Percentiles rank a stretch among this genome's conserved stretches.
phyloP scores from a whole-genome alignment of 1,139 yeast species.

The Kodamaea sp. region DNA sequence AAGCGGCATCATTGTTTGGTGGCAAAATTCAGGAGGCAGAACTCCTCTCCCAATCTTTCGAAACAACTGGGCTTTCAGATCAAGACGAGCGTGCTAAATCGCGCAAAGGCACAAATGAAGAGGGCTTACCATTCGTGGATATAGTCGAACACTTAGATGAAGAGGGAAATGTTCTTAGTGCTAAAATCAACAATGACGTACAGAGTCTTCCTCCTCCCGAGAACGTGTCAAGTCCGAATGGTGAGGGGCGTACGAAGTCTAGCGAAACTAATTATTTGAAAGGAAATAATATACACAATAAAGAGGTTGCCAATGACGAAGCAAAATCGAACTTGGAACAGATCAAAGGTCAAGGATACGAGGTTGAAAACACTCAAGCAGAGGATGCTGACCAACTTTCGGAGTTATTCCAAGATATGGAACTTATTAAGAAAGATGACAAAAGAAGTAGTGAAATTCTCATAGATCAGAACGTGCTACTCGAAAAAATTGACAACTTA shows the following conservation, averaged over 20 bases:
- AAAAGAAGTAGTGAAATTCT: neutral
- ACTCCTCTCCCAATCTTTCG: conserved; percentile 32
- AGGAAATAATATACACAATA: conserved; percentile 7
- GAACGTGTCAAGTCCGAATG: neutral
- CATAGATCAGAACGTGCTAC: conserved; percentile 22
- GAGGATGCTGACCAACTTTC: conserved; percentile 39
- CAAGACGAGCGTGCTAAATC: too few species aligned
- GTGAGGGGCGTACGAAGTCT: neutral
- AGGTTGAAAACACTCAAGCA: too few species aligned
- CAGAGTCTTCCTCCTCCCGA: neutral
- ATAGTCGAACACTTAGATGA: conserved; percentile 85
- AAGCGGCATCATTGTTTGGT: conserved; percentile 39
- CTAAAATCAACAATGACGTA: conserved; percentile 29
- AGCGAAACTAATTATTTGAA: conserved; percentile 7
- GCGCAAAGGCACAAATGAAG: conserved; percentile 32
- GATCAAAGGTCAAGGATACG: too few species aligned
- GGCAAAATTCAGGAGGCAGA: conserved; percentile 47
- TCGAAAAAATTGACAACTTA: conserved; percentile 32
- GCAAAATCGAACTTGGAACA: conserved; percentile 1
- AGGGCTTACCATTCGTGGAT: conserved; percentile 67
- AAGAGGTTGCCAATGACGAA: neutral
- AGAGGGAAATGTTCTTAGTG: conserved; percentile 60
- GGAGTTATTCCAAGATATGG: conserved; percentile 55
- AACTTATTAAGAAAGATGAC: conserved; percentile 20
- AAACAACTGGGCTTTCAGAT: too few species aligned